Percentiles rank a stretch among this genome's conserved stretches.
phyloP scores from a whole-genome alignment of 345 rosid species.

The Salix koriyanagi region DNA sequence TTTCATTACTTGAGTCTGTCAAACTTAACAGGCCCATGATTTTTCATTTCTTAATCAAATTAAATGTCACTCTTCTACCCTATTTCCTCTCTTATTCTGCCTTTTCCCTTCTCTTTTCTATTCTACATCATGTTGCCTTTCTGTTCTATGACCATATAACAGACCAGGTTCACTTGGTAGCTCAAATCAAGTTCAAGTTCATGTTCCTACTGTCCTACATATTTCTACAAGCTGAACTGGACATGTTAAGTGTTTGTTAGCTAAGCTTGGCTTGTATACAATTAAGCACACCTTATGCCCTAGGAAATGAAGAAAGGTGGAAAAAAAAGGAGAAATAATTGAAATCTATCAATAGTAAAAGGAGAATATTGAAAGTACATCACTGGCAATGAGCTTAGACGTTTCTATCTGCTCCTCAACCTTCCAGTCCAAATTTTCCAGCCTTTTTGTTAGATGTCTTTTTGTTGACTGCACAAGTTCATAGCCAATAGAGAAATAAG shows the following conservation, averaged over 20 bases:
- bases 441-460: conserved; percentile 70
- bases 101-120: not conserved
- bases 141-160: not conserved
- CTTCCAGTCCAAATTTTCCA: conserved; percentile 82
- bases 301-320: not conserved
- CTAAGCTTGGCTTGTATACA: not conserved
- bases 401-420: conserved; percentile 71
- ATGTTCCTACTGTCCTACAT: not conserved
- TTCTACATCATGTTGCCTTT: not conserved
- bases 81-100: not conserved
- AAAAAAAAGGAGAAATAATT: not conserved
- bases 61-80: not conserved
- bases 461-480: conserved; percentile 62
- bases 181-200: not conserved
- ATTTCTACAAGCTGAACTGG: not conserved
- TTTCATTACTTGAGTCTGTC: no score
- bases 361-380: conserved; percentile 35
- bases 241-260: not conserved
- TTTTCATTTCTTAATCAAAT: not conserved
- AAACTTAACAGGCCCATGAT: not conserved
- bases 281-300: not conserved
- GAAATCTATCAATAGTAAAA: not conserved
- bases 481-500: not conserved
- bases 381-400: conserved; percentile 56
- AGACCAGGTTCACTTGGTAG: not conserved